Percentiles rank a stretch among this genome's conserved stretches.
Conservation (phyloP, 208 protist genomes). For the Wallacemonas rigidus region DNA sequence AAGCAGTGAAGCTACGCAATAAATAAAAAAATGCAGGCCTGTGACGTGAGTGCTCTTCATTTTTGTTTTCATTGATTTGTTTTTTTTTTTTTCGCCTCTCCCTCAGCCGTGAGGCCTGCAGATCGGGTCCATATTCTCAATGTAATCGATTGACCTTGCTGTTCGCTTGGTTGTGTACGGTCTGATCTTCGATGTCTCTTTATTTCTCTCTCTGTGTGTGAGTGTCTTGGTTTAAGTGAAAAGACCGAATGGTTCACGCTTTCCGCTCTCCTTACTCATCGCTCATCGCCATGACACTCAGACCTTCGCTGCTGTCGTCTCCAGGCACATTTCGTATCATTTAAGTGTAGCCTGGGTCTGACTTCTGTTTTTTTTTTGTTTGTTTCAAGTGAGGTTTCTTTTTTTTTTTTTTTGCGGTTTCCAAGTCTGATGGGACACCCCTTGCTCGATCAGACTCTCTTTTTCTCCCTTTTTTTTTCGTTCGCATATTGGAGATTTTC, state of each 20-base stretch:
- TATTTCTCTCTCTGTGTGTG: not conserved
- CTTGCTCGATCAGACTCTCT: constrained; percentile 2
- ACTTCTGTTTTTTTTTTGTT: not conserved
- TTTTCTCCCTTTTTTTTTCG: constrained; percentile 14
- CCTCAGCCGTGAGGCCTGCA: no score
- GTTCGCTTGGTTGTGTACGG: no score
- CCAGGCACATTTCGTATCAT: no score
- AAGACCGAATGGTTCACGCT: not conserved
- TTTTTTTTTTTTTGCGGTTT: constrained; percentile 7
- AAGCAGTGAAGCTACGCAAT: no score
- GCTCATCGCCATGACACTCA: no score
- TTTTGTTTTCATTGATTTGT: not conserved
- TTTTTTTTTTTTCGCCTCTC: not conserved
- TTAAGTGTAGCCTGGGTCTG: not conserved
- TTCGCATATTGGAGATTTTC: not conserved
- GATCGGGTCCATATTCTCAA: no score
- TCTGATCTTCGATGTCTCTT: not conserved
- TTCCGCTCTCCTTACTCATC: no score
- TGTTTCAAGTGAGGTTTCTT: constrained; percentile 9
- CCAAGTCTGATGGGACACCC: not conserved
- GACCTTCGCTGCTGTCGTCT: no score
- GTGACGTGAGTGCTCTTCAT: not conserved
- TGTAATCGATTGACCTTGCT: no score
- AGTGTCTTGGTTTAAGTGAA: not conserved
- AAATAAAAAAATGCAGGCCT: no score